These are phyloP conservation scores for Suillus placidus DNA, from an alignment of 768 basidiomycete genomes.

Conservation along the genomic window DNA sequence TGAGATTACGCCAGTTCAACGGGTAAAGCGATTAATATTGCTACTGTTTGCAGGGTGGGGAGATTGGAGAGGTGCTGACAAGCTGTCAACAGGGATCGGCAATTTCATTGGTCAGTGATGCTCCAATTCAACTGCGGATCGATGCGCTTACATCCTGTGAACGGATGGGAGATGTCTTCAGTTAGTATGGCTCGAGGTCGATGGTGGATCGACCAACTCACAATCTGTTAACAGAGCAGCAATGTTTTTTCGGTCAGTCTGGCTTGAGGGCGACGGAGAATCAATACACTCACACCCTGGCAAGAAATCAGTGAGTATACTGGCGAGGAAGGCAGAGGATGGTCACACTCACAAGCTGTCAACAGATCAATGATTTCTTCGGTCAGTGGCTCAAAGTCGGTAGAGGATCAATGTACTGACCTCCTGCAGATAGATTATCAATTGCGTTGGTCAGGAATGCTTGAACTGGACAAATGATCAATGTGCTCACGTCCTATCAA, in stretches of 20 bases:
- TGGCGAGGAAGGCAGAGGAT: background rate
- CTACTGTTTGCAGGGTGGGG: background rate
- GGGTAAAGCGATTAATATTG: background rate
- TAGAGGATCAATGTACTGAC: background rate
- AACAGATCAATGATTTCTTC: background rate
- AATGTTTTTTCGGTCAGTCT: background rate
- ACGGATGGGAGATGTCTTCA: background rate
- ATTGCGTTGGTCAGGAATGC: background rate
- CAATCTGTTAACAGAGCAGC: background rate
- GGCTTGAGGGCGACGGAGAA: background rate
- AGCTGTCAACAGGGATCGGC: background rate
- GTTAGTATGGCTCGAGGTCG: background rate
- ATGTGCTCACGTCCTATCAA: background rate
- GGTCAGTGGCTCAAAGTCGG: background rate
- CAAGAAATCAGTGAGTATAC: background rate
- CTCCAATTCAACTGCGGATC: background rate
- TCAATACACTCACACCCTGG: background rate
- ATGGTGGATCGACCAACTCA: background rate
- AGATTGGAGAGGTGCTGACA: background rate
- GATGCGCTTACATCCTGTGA: background rate
- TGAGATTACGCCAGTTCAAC: no score
- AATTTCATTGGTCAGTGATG: background rate
- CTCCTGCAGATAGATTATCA: background rate
- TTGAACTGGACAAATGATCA: background rate
- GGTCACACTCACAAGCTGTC: background rate